Evolutionary conservation across 2,329 filamentous ascomycete species (phyloP), one percentile per base, ranked within the genome.

Genomic region (Aspergillus neoniger): DNA sequence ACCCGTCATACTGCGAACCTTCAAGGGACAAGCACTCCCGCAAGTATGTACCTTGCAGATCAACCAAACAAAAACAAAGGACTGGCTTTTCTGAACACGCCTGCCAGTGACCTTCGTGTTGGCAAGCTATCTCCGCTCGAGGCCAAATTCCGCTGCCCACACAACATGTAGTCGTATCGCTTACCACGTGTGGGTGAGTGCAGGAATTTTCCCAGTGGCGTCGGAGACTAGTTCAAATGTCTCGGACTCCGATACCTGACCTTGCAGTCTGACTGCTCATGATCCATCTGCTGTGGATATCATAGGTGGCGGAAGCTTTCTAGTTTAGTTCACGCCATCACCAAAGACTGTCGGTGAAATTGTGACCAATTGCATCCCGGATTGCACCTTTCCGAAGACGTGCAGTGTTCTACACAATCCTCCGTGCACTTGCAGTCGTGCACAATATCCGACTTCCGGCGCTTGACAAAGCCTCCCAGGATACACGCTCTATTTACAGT

Each of bases 171-270:
- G 10, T 44, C 21, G 9, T 6, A 17, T 57, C 44, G 49, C 55
- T 50, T 32, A 17, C 55, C 55, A 57, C 49, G 55, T 57, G 55
- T 38, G 28, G 14, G n/a, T 25, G 44, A 23, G 21, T 50, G 43
- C 58, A 52, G 39, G 17, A 53, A 32, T 53, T 53, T 53, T 23
- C 23, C 14, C 30, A 47, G 53, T 60, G 58, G 58, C 53, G 58
- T 51, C 48, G 36, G 58, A 60, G 47, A 52, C 58, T 57, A 60
- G 48, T 25, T 49, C 54, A 25, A 41, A 36, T 57, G 54, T 57
- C 49, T 60, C 49, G 39, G 39, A 52, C 36, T 44, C 43, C 54
- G 44, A 61, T 61, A 54, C 50, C 50, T 58, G 36, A 38, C 30
- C 14, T 25, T 36, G 32, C 49, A 50, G n/a, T 28, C 15, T 53